Evolutionary conservation across 441 rosid species (phyloP), one percentile per base, ranked within the genome.

Genomic region (Corymbia citriodora): DNA sequence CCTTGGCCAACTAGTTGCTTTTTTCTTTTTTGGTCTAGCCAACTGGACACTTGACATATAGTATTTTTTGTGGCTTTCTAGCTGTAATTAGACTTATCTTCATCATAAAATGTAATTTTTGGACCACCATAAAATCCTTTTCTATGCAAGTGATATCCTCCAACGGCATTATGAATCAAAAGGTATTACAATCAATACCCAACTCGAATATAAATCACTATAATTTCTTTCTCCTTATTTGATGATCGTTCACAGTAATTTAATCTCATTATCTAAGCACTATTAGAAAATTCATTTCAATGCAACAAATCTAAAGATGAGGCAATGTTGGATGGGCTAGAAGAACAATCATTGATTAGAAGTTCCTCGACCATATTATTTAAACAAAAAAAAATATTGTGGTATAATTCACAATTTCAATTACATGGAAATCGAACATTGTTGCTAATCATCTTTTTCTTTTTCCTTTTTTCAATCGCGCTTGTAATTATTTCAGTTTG

Each of bases 161-260:
- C 6, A n/a, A 59, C 11, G 65, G 31, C 72, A 65, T 14, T 1
- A 65, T 33, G 45, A 33, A 70, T 33, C 31, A 70, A 33, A 17
- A 17, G 13, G 3, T 12, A 79, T 40, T 79, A 79, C 23, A 7
- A 45, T 21, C 52, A 12, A 23, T 21, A 11, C 17, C 10, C 6
- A 21, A 12, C 27, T 11, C 0, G 2, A n/a, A 74, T 25, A 21
- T 40, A 11, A 12, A 0, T 40, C 52, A 11, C 8, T 21, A 11
- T 40, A 45, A 79, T 2, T 79, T 74, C 3, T 79, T 40, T 40
- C 8, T 21, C 17, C 12, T 23, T 12, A 27, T 8, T 63, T 3
- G 4, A 29, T 8, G 17, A 29, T 12, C 33, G 1, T 27, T 29
- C 13, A 18, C 0, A 0, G 4, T 0, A 27, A 72, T 3, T 72